phyloP scores from a whole-genome alignment of 139 green algal genomes.

The Auxenochlorella protothecoides region DNA sequence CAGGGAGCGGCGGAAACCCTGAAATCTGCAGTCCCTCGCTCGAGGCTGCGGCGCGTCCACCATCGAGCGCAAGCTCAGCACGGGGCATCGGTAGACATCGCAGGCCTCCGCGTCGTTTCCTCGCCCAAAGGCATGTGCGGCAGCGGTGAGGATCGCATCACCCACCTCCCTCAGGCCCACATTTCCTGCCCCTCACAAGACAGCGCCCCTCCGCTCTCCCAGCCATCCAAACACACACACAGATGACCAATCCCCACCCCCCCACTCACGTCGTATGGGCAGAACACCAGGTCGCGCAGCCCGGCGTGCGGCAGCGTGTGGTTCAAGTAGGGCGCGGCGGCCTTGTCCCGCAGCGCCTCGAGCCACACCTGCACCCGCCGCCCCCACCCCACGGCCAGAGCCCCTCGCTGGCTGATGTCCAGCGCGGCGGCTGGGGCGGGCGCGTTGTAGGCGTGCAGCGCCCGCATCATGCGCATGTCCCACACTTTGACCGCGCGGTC shows the following conservation, averaged over 20 bases:
- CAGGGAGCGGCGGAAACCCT: neutral
- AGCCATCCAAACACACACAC: neutral
- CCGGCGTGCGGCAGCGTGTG: slow-evolving; percentile 44
- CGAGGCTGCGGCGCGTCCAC: neutral
- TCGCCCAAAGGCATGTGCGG: too few species aligned
- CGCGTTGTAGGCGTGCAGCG: slow-evolving; percentile 84
- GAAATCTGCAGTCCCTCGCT: neutral
- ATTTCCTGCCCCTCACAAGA: too few species aligned
- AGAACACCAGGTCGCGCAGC: slow-evolving; percentile 63
- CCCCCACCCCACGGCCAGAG: slow-evolving; percentile 78
- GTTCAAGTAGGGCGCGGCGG: slow-evolving; percentile 75
- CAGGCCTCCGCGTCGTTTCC: neutral
- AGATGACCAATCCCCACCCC: neutral
- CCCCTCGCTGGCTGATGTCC: slow-evolving; percentile 84
- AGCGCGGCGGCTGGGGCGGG: slow-evolving; percentile 51
- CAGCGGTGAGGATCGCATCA: too few species aligned
- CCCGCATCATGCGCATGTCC: slow-evolving; percentile 80
- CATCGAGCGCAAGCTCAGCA: neutral
- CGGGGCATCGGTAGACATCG: neutral
- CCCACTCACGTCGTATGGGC: slow-evolving; percentile 71
- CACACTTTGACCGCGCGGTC: slow-evolving; percentile 80
- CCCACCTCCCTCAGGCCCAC: too few species aligned
- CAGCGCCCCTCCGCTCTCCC: too few species aligned
- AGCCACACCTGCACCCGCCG: slow-evolving; percentile 71
- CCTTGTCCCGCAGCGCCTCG: slow-evolving; percentile 74